phyloP scores from a whole-genome alignment of 1,284 basidiomycete species.

The Cryptococcus sp. region DNA sequence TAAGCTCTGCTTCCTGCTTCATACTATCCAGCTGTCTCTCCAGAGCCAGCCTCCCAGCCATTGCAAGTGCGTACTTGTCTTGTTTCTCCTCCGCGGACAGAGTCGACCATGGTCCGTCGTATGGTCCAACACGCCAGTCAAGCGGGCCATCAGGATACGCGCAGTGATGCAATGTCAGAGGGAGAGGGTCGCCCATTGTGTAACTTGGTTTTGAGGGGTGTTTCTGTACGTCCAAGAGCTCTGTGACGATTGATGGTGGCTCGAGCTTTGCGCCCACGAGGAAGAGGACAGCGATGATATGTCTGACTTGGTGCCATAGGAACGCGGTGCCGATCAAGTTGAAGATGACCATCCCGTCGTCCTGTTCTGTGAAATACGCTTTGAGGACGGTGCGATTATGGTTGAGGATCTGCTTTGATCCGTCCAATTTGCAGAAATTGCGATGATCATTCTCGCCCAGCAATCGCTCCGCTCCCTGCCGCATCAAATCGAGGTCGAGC shows the following conservation, averaged over 20 bases:
- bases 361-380: slow-evolving; percentile 42
- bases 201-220: slow-evolving; percentile 81
- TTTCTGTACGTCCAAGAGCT: slow-evolving; percentile 66
- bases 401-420: slow-evolving; percentile 85
- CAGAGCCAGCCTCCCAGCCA: slow-evolving; percentile 34
- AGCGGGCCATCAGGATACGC: slow-evolving; percentile 67
- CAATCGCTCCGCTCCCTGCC: slow-evolving; percentile 68
- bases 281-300: slow-evolving; percentile 92
- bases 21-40: slow-evolving; percentile 39
- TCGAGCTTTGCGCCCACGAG: slow-evolving; percentile 84
- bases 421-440: slow-evolving; percentile 94
- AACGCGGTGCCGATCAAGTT: slow-evolving; percentile 89
- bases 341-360: slow-evolving; percentile 63
- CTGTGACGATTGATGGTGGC: slow-evolving; percentile 66
- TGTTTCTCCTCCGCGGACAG: slow-evolving; percentile 20
- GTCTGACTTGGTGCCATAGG: slow-evolving; percentile 95
- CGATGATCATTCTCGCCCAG: slow-evolving; percentile 94
- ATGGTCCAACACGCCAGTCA: slow-evolving; percentile 70
- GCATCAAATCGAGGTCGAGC: slow-evolving; percentile 76
- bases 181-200: slow-evolving; percentile 87
- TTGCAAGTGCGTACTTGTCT: slow-evolving; percentile 21
- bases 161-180: slow-evolving; percentile 91
- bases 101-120: slow-evolving; percentile 44
- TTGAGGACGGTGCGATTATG: slow-evolving; percentile 42
- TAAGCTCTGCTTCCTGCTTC: slow-evolving; percentile 49